Conservation (phyloP, 2,329 filamentous ascomycete species). For the Paradendryphiella salina region DNA sequence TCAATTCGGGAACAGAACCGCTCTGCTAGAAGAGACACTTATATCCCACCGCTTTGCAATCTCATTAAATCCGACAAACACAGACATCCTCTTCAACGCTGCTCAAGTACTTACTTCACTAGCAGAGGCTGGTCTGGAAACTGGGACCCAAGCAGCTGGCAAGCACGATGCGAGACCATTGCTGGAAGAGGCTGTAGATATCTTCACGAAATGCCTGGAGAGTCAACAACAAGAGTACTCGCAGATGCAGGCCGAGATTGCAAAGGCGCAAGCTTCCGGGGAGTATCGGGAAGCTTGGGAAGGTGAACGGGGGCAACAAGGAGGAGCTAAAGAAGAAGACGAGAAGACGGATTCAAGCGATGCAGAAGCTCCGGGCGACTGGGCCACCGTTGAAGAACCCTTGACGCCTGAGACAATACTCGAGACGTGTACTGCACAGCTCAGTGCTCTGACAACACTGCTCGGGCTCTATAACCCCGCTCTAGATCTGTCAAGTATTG, state of each 20-base stretch:
- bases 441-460: conserved; percentile 53
- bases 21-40: conserved; percentile 63
- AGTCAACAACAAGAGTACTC: conserved; percentile 53
- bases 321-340: conserved; percentile 16
- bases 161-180: conserved; percentile 55
- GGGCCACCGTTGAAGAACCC: conserved; percentile 68
- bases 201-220: conserved; percentile 58
- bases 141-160: conserved; percentile 49
- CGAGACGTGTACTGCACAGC: conserved; percentile 68
- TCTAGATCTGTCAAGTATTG: conserved; percentile 53
- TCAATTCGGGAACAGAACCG: conserved; percentile 59
- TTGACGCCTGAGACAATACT: conserved; percentile 66
- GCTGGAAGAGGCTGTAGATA: conserved; percentile 63
- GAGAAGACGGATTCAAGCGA: conserved; percentile 32
- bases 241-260: conserved; percentile 43
- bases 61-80: conserved; percentile 62
- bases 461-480: conserved; percentile 55
- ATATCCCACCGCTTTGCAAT: conserved; percentile 67
- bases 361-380: conserved; percentile 57
- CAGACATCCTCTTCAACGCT: conserved; percentile 72
- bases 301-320: conserved; percentile 14
- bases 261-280: conserved; percentile 34
- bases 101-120: conserved; percentile 69
- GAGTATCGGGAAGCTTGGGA: conserved; percentile 29
- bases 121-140: conserved; percentile 62